A percentile compares a stretch with the other conserved stretches of the same genome.
These are phyloP conservation scores for Chimonanthus praecox DNA, from an alignment of 164 flowering plant species.

Conservation along the genomic window DNA sequence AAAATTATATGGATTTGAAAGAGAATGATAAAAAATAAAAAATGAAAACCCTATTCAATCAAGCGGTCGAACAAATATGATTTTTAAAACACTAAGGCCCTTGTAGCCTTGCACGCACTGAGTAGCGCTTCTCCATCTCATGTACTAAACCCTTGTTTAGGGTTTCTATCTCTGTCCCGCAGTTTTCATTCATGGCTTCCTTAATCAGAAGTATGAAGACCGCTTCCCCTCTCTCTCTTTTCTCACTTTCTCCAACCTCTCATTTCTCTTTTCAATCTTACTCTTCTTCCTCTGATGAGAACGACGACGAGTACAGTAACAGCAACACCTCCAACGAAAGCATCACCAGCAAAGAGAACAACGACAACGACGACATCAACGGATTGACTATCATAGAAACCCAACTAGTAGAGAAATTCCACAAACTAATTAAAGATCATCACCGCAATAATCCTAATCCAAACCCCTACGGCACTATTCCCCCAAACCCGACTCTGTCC, in stretches of 20 bases:
- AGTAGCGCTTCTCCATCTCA: neutral
- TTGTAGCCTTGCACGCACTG: too few relatives aligned
- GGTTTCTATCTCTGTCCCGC: neutral
- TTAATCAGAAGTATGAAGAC: neutral
- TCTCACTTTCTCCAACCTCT: conserved; percentile 11
- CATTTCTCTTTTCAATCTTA: conserved; percentile 13
- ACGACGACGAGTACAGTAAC: neutral
- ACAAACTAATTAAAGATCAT: conserved; percentile 62
- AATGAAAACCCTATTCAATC: too few relatives aligned
- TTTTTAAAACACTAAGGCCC: too few relatives aligned
- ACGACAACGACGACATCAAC: neutral
- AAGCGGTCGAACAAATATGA: too few relatives aligned
- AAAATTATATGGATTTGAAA: too few relatives aligned
- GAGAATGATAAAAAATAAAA: too few relatives aligned
- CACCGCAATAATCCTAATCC: conserved; percentile 64
- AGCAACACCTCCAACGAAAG: neutral
- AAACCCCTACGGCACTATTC: conserved; percentile 17
- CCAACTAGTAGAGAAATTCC: conserved; percentile 43
- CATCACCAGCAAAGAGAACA: neutral
- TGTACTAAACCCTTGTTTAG: neutral
- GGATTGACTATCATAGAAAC: conserved; percentile 32
- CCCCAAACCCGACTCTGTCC: conserved; percentile 36
- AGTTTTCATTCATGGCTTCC: neutral
- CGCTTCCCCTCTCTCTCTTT: neutral
- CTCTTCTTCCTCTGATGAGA: conserved; percentile 25